Evolutionary conservation across 148 eudicot species (phyloP).

Genomic region (Camellia sinensis): DNA sequence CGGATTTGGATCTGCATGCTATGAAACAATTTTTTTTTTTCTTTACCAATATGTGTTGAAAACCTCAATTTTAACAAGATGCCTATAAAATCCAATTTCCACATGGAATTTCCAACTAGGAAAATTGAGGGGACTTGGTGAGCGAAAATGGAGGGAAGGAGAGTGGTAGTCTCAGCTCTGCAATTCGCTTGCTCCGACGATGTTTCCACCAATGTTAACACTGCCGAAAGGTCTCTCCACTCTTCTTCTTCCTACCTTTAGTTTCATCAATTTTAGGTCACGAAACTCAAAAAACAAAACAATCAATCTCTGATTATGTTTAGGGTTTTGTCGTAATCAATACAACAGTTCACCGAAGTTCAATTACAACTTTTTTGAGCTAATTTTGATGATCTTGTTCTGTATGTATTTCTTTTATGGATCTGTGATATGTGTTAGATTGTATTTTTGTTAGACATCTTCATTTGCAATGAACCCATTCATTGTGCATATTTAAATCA

Average conservation of each 20-base stretch:
- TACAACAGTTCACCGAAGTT: not conserved
- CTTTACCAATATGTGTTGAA: too few relatives aligned
- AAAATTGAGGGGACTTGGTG: not conserved
- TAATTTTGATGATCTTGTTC: not conserved
- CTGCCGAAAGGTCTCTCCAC: slow-evolving; percentile 74
- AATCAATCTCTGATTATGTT: not conserved
- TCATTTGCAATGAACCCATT: too few relatives aligned
- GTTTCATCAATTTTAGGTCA: not conserved
- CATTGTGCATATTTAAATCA: too few relatives aligned
- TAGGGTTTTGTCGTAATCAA: not conserved
- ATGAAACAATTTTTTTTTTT: too few relatives aligned
- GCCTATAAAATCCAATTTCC: too few relatives aligned
- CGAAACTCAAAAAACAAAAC: not conserved
- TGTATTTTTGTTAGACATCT: too few relatives aligned
- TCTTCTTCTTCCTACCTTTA: not conserved
- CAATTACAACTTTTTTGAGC: not conserved
- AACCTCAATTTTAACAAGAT: too few relatives aligned
- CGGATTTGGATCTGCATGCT: too few relatives aligned
- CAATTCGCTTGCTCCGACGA: slow-evolving; percentile 93
- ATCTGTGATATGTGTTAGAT: too few relatives aligned
- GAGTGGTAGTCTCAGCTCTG: slow-evolving; percentile 64
- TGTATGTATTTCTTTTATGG: not conserved
- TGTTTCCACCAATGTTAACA: slow-evolving; percentile 51
- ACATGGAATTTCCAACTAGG: too few relatives aligned
- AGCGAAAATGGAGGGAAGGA: slow-evolving; percentile 33